Evolutionary conservation across 805 yeast genomes (phyloP).

Genomic region (Wickerhamiella azymoides): DNA sequence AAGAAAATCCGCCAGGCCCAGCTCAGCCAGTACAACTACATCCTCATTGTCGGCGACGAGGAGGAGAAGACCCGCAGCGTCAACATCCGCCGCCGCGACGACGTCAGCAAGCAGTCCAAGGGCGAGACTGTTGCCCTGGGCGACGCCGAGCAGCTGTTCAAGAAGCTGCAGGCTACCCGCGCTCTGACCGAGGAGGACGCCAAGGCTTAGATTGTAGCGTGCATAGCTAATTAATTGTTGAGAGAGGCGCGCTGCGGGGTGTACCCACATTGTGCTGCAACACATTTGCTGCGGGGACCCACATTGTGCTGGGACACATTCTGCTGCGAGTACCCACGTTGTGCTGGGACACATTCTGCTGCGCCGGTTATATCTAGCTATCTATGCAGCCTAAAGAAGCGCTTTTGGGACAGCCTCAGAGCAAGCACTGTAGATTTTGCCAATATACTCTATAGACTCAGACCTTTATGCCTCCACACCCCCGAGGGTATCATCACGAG

Average conservation of each 20-base stretch:
- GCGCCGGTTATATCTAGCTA: no score
- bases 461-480: no score
- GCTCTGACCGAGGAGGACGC: slow-evolving; percentile 29
- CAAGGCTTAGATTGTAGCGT: background rate
- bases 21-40: slow-evolving; percentile 84
- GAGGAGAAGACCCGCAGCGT: slow-evolving; percentile 71
- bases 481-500: no score
- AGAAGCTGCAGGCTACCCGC: slow-evolving; percentile 53
- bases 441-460: no score
- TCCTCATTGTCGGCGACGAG: slow-evolving; percentile 93
- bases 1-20: slow-evolving; percentile 98
- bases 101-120: slow-evolving; percentile 84
- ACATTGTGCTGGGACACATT: no score
- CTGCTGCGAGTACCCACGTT: no score
- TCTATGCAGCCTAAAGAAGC: no score
- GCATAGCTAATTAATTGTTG: background rate
- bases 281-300: no score
- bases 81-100: slow-evolving; percentile 94
- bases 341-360: no score
- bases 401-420: no score
- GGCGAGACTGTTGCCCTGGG: slow-evolving; percentile 60
- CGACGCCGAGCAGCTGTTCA: slow-evolving; percentile 56
- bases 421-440: no score
- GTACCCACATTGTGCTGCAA: background rate
- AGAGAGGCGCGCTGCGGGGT: background rate